Evolutionary conservation across 176 grass and related monocot genomes (phyloP).

Genomic region (Ananas comosus): DNA sequence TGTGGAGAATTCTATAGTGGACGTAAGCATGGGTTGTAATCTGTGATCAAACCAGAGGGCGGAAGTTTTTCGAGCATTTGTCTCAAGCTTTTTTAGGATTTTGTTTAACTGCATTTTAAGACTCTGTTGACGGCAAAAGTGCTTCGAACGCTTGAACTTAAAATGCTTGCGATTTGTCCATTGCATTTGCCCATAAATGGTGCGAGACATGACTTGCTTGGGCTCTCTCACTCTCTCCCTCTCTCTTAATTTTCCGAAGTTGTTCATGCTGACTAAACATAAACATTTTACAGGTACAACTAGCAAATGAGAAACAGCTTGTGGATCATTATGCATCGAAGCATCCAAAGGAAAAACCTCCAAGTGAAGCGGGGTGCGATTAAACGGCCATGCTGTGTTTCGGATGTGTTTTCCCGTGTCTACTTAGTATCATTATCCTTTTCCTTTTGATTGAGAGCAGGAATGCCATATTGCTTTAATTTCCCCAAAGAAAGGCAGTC

Average conservation of each 20-base stretch:
- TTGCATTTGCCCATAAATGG: no score
- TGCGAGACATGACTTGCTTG: neutral
- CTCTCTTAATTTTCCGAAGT: neutral
- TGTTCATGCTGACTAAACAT: constrained; percentile 2
- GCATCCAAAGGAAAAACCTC: constrained; percentile 88
- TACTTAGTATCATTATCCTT: neutral
- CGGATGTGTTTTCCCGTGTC: neutral
- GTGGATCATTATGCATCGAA: constrained; percentile 81
- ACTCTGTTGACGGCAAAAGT: no score
- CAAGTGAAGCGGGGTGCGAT: constrained; percentile 30
- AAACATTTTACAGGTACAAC: constrained; percentile 45
- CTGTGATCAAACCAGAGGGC: neutral
- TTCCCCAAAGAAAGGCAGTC: neutral
- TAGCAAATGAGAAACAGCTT: constrained; percentile 90
- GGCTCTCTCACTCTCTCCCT: neutral
- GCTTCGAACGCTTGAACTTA: no score
- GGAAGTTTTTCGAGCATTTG: neutral
- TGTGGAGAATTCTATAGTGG: neutral
- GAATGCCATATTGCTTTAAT: neutral
- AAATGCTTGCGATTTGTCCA: no score
- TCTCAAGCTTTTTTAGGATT: no score
- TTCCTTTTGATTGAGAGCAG: neutral
- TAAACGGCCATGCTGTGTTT: neutral
- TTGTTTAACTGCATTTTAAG: no score
- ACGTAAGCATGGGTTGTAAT: neutral